Evolutionary conservation across 176 grass and related monocot genomes (phyloP).

Genomic region (Oryza brachyantha): DNA sequence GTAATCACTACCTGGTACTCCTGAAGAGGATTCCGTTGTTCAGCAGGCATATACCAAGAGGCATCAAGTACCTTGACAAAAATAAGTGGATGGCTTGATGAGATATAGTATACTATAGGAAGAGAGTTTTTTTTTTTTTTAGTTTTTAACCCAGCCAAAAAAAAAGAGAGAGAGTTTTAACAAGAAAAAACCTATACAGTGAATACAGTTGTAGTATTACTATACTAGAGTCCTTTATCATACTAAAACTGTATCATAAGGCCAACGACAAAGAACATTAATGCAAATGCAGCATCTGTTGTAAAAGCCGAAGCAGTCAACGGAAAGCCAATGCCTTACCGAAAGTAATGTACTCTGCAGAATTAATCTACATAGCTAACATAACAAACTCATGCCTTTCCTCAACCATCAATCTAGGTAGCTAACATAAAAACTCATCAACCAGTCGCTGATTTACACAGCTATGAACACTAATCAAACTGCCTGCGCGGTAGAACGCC

Average conservation of each 20-base stretch:
- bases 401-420: neutral
- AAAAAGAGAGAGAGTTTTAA: neutral
- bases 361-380: too few species aligned
- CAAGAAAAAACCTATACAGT: neutral
- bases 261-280: neutral
- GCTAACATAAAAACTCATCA: neutral
- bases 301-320: neutral
- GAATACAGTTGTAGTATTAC: neutral
- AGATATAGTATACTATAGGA: neutral
- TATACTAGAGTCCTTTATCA: neutral
- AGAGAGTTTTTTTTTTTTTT: too few species aligned
- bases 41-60: slow-evolving; percentile 97
- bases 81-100: neutral
- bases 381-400: neutral
- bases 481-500: neutral
- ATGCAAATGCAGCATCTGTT: neutral
- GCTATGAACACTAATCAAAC: neutral
- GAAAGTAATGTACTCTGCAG: neutral
- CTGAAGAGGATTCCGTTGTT: slow-evolving; percentile 89
- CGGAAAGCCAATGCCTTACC: neutral
- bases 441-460: neutral
- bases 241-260: neutral
- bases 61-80: slow-evolving; percentile 80
- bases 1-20: slow-evolving; percentile 75
- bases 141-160: too few species aligned